phyloP scores from a whole-genome alignment of 345 rosid genomes.

The Excoecaria cochinchinensis region DNA sequence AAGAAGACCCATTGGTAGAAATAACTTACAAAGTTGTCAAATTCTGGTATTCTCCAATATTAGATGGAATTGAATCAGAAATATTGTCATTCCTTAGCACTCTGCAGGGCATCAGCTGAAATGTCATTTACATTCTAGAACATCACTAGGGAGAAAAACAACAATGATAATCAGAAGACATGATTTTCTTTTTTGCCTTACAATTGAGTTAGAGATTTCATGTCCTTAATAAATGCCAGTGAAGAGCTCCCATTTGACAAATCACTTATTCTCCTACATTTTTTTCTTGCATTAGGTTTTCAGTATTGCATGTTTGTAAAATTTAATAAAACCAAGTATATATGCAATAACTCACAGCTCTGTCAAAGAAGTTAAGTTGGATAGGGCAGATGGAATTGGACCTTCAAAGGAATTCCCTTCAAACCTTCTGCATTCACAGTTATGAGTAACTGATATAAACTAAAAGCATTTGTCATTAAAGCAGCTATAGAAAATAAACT shows the following conservation, averaged over 20 bases:
- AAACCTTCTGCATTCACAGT: conserved; percentile 52
- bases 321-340: neutral
- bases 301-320: neutral
- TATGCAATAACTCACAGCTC: conserved; percentile 48
- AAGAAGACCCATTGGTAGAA: neutral
- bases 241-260: conserved; percentile 55
- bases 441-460: conserved; percentile 9
- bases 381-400: conserved; percentile 60
- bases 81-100: conserved; percentile 52
- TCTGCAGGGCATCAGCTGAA: conserved; percentile 32
- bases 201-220: conserved; percentile 50
- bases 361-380: conserved; percentile 45
- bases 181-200: conserved; percentile 27
- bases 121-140: neutral
- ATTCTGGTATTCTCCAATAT: conserved; percentile 45
- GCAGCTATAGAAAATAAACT: neutral
- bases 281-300: conserved; percentile 11
- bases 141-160: neutral
- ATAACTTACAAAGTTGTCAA: conserved; percentile 56
- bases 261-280: conserved; percentile 64
- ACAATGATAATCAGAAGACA: conserved; percentile 1
- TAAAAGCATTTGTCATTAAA: neutral
- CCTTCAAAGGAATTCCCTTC: conserved; percentile 66
- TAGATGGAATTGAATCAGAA: conserved; percentile 56
- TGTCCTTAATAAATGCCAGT: conserved; percentile 44